Conservation (phyloP, 192 early-diverging fungal species). For the Coemansia javaensis region DNA sequence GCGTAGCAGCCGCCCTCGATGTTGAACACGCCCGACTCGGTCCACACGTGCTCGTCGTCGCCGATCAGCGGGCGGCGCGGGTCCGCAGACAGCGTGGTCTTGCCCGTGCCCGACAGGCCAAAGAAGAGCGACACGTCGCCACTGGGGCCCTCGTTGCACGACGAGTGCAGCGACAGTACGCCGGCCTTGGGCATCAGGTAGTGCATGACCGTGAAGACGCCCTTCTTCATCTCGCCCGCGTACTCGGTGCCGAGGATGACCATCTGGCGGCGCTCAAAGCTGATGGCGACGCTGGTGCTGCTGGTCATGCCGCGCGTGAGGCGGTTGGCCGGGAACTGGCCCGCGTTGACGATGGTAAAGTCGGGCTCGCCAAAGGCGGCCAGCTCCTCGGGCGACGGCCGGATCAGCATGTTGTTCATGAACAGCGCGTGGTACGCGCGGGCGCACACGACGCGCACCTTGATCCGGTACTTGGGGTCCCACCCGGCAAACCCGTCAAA, state of each 20-base stretch:
- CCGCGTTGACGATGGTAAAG: conserved; percentile 97
- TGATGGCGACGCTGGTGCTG: conserved; percentile 84
- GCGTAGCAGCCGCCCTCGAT: conserved; percentile 99
- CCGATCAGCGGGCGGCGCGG: conserved; percentile 90
- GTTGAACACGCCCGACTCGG: conserved; percentile 95
- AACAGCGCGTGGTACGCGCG: conserved; percentile 95
- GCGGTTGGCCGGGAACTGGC: conserved; percentile 88
- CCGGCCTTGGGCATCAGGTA: conserved; percentile 93
- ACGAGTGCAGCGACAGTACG: conserved; percentile 61
- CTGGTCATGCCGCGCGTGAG: conserved; percentile 96
- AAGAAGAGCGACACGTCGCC: conserved; percentile 98
- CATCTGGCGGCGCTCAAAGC: conserved; percentile 93
- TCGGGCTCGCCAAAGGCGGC: conserved; percentile 91
- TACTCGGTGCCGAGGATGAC: conserved; percentile 97
- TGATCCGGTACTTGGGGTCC: conserved; percentile 97
- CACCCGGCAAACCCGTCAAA: conserved; percentile 98
- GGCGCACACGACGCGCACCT: conserved; percentile 91
- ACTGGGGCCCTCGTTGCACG: conserved; percentile 84
- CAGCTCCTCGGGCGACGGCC: conserved; percentile 86
- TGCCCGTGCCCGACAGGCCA: conserved; percentile 95
- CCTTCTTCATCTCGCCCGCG: conserved; percentile 99
- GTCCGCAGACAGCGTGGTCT: conserved; percentile 96
- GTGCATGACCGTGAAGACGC: conserved; percentile 98
- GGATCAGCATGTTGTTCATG: conserved; percentile 99
- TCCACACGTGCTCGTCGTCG: conserved; percentile 99